phyloP scores from a whole-genome alignment of 345 rosid genomes.

The Gossypium mustelinum region DNA sequence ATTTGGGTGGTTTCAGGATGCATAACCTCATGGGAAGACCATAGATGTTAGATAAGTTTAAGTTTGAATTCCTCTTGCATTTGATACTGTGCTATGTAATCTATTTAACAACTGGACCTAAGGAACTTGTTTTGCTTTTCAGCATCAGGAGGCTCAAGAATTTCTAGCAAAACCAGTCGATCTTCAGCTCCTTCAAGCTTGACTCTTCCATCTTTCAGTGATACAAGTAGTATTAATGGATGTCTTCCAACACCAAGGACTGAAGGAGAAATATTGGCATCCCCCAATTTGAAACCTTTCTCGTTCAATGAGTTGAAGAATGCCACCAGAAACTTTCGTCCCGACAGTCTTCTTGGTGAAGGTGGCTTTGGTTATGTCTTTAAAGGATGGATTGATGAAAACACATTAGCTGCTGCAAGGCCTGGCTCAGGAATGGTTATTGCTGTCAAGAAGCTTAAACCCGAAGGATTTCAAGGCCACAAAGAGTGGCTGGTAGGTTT shows the following conservation, averaged over 20 bases:
- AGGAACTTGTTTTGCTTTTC: slow-evolving; percentile 14
- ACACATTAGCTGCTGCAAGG: slow-evolving; percentile 55
- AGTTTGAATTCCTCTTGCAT: neutral
- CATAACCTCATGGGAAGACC: neutral
- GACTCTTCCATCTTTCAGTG: slow-evolving; percentile 58
- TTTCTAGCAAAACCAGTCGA: slow-evolving; percentile 65
- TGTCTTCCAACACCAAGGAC: slow-evolving; percentile 74
- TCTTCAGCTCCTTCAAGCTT: slow-evolving; percentile 58
- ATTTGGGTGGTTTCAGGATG: neutral
- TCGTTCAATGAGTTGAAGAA: slow-evolving; percentile 68
- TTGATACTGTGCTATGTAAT: neutral
- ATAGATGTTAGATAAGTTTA: neutral
- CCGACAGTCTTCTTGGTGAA: slow-evolving; percentile 89
- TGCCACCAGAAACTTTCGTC: slow-evolving; percentile 87
- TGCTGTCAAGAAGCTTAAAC: slow-evolving; percentile 91
- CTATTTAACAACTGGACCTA: neutral
- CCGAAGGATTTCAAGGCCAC: slow-evolving; percentile 97
- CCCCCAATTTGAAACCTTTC: slow-evolving; percentile 82
- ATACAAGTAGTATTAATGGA: slow-evolving; percentile 38
- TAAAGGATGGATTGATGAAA: slow-evolving; percentile 94
- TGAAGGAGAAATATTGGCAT: slow-evolving; percentile 85
- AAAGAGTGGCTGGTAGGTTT: slow-evolving; percentile 93
- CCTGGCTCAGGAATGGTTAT: slow-evolving; percentile 94
- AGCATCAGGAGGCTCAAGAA: slow-evolving; percentile 52
- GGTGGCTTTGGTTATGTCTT: slow-evolving; percentile 95